Percentiles rank a stretch among this genome's conserved stretches.
These are phyloP conservation scores for Eimeria zaria DNA, from an alignment of 169 alveolate species.

Conservation along the genomic window DNA sequence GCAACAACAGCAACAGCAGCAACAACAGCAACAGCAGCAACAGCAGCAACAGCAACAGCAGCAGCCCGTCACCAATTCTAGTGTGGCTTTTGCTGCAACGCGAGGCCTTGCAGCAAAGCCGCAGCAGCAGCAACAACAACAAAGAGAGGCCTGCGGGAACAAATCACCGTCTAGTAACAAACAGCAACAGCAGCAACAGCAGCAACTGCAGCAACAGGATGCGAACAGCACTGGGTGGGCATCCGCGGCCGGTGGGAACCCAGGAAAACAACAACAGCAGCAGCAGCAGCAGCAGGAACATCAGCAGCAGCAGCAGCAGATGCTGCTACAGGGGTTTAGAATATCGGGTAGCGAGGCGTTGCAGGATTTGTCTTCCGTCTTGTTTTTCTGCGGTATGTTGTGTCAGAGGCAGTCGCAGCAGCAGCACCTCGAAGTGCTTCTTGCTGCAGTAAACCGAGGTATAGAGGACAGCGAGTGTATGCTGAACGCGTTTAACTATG, in stretches of 20 bases:
- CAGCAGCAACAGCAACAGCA: not conserved
- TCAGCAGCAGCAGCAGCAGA: conserved; percentile 41
- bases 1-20: not conserved
- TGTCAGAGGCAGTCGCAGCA: conserved; percentile 61
- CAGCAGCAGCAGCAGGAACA: conserved; percentile 25
- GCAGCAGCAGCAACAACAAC: not conserved
- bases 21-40: not conserved
- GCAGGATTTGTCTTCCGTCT: conserved; percentile 49
- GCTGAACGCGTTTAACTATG: conserved; percentile 85
- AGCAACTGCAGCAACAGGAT: not conserved
- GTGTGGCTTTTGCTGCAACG: not conserved
- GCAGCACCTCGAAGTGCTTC: conserved; percentile 48
- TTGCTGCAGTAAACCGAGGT: conserved; percentile 61
- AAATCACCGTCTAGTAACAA: not conserved
- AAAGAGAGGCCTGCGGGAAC: not conserved
- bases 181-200: not conserved
- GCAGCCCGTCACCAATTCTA: not conserved
- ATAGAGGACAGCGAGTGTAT: conserved; percentile 87
- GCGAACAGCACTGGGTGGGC: not conserved
- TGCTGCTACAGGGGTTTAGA: conserved; percentile 12
- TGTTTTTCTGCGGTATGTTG: conserved; percentile 48
- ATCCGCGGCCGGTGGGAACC: not conserved
- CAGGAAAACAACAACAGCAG: not conserved
- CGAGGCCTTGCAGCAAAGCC: not conserved
- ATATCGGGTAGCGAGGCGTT: conserved; percentile 49